phyloP scores from a whole-genome alignment of 257 asterid genomes.

The Paraleonurus japonicus region DNA sequence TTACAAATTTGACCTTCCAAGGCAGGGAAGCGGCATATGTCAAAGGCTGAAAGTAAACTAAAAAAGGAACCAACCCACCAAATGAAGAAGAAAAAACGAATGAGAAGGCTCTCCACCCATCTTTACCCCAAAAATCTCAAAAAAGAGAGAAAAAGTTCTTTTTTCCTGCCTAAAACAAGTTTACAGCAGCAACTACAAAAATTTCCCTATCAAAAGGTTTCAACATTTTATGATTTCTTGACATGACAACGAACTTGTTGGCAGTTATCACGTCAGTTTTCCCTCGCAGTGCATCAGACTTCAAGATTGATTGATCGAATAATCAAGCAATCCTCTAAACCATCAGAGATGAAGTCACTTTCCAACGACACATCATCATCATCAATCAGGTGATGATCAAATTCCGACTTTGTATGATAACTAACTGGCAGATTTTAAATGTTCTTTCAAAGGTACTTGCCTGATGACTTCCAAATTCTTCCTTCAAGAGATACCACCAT shows the following conservation, averaged over 20 bases:
- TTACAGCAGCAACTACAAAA: constrained; percentile 68
- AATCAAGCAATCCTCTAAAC: constrained; percentile 9
- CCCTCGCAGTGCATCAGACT: not conserved
- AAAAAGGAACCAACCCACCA: constrained; percentile 31
- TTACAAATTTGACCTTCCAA: constrained; percentile 48
- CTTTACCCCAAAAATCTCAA: constrained; percentile 28
- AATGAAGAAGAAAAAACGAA: constrained; percentile 49
- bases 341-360: constrained; percentile 10
- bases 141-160: constrained; percentile 22
- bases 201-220: constrained; percentile 37
- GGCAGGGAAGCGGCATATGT: constrained; percentile 29
- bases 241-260: constrained; percentile 8
- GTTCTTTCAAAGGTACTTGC: constrained; percentile 65
- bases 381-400: constrained; percentile 12
- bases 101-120: constrained; percentile 40
- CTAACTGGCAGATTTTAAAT: not conserved
- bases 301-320: constrained; percentile 3
- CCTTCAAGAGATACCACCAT: constrained; percentile 98
- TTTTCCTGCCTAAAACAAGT: constrained; percentile 47
- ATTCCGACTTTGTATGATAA: not conserved
- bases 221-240: constrained; percentile 22
- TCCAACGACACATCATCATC: not conserved
- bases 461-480: constrained; percentile 95
- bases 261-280: constrained; percentile 25
- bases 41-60: constrained; percentile 33